Base-by-base conservation (phyloP, 768 basidiomycete species). In the Vishniacozyma victoriae region DNA sequence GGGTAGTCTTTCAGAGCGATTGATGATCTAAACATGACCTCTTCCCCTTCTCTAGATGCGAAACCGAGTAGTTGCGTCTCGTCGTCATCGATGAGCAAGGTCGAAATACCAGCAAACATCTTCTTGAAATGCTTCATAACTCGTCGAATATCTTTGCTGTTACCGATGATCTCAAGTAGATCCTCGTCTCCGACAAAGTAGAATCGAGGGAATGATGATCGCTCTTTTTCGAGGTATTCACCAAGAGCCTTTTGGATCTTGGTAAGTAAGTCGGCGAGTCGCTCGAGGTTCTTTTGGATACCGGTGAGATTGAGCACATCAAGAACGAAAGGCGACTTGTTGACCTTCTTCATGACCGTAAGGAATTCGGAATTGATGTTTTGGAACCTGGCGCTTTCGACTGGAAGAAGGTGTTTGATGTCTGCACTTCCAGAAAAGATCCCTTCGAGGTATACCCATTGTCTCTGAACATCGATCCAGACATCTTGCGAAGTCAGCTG, bases 181-280 rank as follows among this genome's bases (percentile, higher is more conserved):
- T 99, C 95, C 69, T 99, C 95, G 73, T 99, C 95, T 62, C 95
- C 95, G 44, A 99, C 91, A 63, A 99, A 99, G 75, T 99, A 99
- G 77, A 99, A 99, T 6, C 95, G 87, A 64, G 95, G 95, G 81
- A 99, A 99, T 0, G 89, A 90, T 3, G 93, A 84, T 47, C 95
- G 84, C 67, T 99, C 95, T 45, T 95, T 83, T 67, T 99, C 95
- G 22, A 99, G 80, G 67, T 99, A 99, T 76, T 99, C 95, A 72
- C 95, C 95, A 3, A 99, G 80, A 0, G 95, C 95, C 72, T 99
- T 99, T 73, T 99, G 95, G 40, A 99, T 99, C 78, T 99, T 97
- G 77, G 87, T 87, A 46, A 99, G 77, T 26, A 96, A 78, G 59
- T 99, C 95, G 1, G 92, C 89, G 11, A 99, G 80, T 46, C 95